Evolutionary conservation across 2,329 filamentous ascomycete species (phyloP), one percentile per base, ranked within the genome.

Genomic region (Trichoderma citrinoviride): DNA sequence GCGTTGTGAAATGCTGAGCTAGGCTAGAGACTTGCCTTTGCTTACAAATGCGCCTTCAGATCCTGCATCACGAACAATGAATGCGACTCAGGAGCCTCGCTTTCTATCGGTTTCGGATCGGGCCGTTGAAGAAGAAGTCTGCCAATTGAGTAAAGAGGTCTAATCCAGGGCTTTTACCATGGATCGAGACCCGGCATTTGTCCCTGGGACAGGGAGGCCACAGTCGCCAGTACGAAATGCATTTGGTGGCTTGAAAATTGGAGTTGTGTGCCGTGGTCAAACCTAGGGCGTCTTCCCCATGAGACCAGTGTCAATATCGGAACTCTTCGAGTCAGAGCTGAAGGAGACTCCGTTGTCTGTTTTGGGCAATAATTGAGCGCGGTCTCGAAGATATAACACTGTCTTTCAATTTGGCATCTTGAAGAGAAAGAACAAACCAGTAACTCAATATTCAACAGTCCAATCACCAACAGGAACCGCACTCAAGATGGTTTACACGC

Each of bases 401-500:
- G 21, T n/a, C 1, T 50, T 14, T 8, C 17, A 15, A 1, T 5
- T 15, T 17, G 19, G 19, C 0, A 14, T 15, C 17, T 37, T 12
- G 6, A 8, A 14, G 10, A 5, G 6, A 21, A 52, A 10, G 27
- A 27, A 21, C 25, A 27, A 52, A 33, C 33, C 49, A 29, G 19
- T 27, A 52, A 19, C 49, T 33, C 10, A n/a, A 52, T 27, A 15
- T 7, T 15, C 25, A 29, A 29, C 25, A n/a, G 4, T 17, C 47
- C 33, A 33, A 12, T 10, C 10, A 10, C 23, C 6, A 27, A 1
- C 2, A 52, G 21, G 19, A 56, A 25, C 57, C n/a, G 23, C 27
- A 46, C 15, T 10, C 23, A 40, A 54, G n/a, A 62, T 54, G 60
- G 53, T 27, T 62, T 77, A 77, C 68, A 71, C 74, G 15, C 77